Base-by-base conservation (phyloP, 2,329 filamentous ascomycete genomes). In the Cryphonectria japonica region DNA sequence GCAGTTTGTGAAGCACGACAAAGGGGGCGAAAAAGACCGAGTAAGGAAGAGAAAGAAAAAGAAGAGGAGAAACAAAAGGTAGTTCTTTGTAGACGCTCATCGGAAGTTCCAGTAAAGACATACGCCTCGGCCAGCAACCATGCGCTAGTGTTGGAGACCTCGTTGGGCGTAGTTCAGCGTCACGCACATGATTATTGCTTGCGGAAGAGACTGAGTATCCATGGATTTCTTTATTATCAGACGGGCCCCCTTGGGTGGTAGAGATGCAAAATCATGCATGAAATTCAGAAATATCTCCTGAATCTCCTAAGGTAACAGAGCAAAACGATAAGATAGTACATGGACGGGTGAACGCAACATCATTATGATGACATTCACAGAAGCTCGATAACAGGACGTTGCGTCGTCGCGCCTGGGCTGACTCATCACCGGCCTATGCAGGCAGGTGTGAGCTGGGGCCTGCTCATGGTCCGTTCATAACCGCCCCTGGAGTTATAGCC, bases 401-500 rank as follows among this genome's bases (percentile, higher is more conserved):
- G 8, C 16, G 22, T 9, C n/a, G 39, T 39, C 8, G 2, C 16
- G 32, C 2, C 9, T 19, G 14, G 32, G 32, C 32, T 61, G 59
- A 61, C 59, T 61, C 59, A 61, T 61, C 59, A 7, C 34, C 5
- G 19, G 11, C 22, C 32, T 34, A n/a, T 19, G 16, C 6, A 59
- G 52, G 26, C 4, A 57, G 13, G 3, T 4, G 26, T n/a, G 52
- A 57, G 52, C 52, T 39, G 16, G 46, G 29, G 22, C 19, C 16
- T 37, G 50, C 19, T n/a, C 3, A 11, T 59, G 67, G 26, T 26
- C 67, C 34, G 67, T 69, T 60, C 67, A 29, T 34, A 11, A 26
- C 14, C 5, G 13, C 26, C 14, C 22, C 13, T 1, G 11, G 22
- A 16, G n/a, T 63, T 75, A 75, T 72, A 70, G 75, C 46, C 14